Evolutionary conservation across 768 basidiomycete species (phyloP), one percentile per base, ranked within the genome.

Genomic region (Russula olivacea): DNA sequence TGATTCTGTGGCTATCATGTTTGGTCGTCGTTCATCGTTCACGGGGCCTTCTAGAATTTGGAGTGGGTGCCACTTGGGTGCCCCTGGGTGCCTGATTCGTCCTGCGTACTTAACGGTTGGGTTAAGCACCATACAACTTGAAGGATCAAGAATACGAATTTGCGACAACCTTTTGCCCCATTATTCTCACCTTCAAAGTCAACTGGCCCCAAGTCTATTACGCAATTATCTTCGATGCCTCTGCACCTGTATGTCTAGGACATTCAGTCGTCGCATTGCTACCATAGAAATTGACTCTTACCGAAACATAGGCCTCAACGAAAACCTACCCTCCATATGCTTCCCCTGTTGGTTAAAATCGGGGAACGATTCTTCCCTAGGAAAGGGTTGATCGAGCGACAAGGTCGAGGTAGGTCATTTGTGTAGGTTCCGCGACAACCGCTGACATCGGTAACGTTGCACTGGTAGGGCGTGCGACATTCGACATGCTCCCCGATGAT

Each of bases 401-500:
- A 9, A 43, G 17, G 40, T 19, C 54, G 11, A 43, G 6, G 55
- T 55, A 41, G 17, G 54, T 17, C 8, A 6, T 28, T 38, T 55
- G 4, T 11, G 5, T 10, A 15, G 11, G 7, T 9, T 23, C 21
- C 4, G 21, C 14, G 1, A 14, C n/a, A 12, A 36, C 7, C n/a
- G 19, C 40, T 55, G 25, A 55, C 17, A 0, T 45, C 9, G 43
- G 1, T 15, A 12, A 43, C 3, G 25, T 1, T 21, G 17, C n/a
- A n/a, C n/a, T n/a, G n/a, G n/a, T n/a, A 30, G 25, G 40, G n/a
- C 23, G 25, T 15, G 41, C 38, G 32, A 48, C 52, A 55, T 32
- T 59, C 47, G 36, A 58, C 36, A 55, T 15, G 21, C 41, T 56
- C 47, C 41, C 59, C 25, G 55, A 55, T 19, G 55, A 54, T 10